Evolutionary conservation across 2,329 filamentous ascomycete genomes (phyloP).

Genomic region (Coniochaeta hoffmannii): DNA sequence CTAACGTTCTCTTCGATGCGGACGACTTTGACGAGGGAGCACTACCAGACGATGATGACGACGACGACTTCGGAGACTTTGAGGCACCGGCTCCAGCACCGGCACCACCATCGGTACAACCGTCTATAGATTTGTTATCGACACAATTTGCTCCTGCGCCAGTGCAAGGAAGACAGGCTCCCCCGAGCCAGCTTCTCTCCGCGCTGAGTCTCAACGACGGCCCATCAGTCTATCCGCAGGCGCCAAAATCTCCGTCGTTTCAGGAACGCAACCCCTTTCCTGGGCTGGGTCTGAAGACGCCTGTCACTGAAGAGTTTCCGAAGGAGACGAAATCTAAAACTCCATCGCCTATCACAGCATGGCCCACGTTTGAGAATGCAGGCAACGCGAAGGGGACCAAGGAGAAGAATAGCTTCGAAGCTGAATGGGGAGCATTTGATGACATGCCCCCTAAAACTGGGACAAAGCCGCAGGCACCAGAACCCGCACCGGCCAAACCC

Average conservation of each 20-base stretch:
- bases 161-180: constrained; percentile 13
- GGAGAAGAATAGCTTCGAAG: constrained; percentile 23
- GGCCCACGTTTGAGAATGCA: constrained; percentile 30
- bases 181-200: constrained; percentile 22
- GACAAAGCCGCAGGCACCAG: constrained; percentile 6
- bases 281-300: constrained; percentile 38
- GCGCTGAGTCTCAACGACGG: constrained; percentile 22
- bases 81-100: constrained; percentile 13
- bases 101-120: constrained; percentile 4
- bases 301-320: constrained; percentile 23
- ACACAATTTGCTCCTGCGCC: constrained; percentile 2
- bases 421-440: constrained; percentile 47
- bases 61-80: constrained; percentile 36
- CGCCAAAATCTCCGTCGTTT: constrained; percentile 45
- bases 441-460: constrained; percentile 25
- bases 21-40: constrained; percentile 42
- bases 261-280: constrained; percentile 46
- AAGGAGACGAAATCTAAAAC: constrained; percentile 25
- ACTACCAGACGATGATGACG: constrained; percentile 22
- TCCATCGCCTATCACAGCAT: constrained; percentile 35
- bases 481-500: constrained; percentile 9
- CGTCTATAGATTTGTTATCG: constrained; percentile 12
- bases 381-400: constrained; percentile 6
- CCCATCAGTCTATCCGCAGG: constrained; percentile 33
- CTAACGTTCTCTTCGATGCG: constrained; percentile 61